Evolutionary conservation across 108 stramenopile genomes (phyloP).

Genomic region (Stephanodiscus minutulus): DNA sequence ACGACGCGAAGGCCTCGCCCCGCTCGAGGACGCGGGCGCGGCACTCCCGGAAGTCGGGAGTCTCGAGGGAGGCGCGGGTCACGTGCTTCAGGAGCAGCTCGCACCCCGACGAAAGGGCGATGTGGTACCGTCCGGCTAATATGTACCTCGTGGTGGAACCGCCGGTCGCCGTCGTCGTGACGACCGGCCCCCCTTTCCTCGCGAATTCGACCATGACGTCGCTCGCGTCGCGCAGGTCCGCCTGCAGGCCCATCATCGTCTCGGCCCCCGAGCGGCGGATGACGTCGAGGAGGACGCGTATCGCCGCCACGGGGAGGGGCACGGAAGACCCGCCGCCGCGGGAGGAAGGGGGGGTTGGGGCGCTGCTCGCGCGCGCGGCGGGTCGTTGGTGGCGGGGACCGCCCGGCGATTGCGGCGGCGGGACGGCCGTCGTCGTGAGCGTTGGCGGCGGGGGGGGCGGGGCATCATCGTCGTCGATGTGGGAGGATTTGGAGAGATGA

Average conservation of each 20-base stretch:
- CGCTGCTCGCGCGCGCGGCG: not conserved
- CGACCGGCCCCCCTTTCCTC: constrained; percentile 25
- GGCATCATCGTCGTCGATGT: not conserved
- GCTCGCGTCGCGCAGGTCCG: constrained; percentile 74
- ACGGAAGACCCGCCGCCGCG: constrained; percentile 19
- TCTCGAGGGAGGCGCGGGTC: constrained; percentile 87
- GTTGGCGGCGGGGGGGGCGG: not conserved
- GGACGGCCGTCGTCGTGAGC: not conserved
- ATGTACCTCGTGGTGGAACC: constrained; percentile 14
- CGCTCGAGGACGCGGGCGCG: constrained; percentile 79
- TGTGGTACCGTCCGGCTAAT: constrained; percentile 59
- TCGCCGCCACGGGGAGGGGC: constrained; percentile 89
- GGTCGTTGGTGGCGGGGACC: not conserved
- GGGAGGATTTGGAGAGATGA: constrained; percentile 26
- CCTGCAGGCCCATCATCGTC: constrained; percentile 90
- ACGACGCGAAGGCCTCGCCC: constrained; percentile 90
- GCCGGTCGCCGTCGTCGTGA: not conserved
- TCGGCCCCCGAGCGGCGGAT: constrained; percentile 74
- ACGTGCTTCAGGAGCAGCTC: constrained; percentile 88
- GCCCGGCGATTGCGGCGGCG: not conserved
- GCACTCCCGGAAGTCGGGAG: constrained; percentile 82
- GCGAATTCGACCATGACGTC: constrained; percentile 67
- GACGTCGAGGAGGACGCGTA: constrained; percentile 82
- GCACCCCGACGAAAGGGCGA: constrained; percentile 73
- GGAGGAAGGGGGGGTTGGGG: not conserved